Conservation (phyloP, 768 basidiomycete species). For the Boletellus ananas region DNA sequence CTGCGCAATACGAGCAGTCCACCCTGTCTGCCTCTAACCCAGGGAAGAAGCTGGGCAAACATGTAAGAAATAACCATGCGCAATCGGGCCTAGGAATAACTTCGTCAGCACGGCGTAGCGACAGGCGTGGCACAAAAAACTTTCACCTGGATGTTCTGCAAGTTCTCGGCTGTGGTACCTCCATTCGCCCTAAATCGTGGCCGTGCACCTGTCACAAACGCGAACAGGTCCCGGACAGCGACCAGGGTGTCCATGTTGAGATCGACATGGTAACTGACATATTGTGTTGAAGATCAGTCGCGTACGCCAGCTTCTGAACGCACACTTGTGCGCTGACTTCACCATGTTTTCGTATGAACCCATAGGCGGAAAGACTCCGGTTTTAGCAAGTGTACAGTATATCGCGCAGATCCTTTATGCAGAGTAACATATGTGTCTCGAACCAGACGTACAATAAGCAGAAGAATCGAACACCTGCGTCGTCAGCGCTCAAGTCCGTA, state of each 20-base stretch:
- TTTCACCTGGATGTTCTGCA: slow-evolving; percentile 91
- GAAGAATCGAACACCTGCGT: no score
- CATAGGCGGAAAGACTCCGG: no score
- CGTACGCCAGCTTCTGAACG: no score
- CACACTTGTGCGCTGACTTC: no score
- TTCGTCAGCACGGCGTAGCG: neutral
- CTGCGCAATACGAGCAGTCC: slow-evolving; percentile 94
- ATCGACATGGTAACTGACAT: slow-evolving; percentile 83
- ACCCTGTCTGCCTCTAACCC: slow-evolving; percentile 79
- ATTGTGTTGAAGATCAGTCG: no score
- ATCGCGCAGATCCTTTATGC: neutral
- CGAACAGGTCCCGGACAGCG: slow-evolving; percentile 79
- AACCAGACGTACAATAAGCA: no score
- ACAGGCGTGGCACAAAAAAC: neutral
- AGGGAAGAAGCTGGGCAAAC: slow-evolving; percentile 93
- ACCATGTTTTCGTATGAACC: no score
- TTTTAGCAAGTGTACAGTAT: no score
- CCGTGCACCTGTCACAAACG: slow-evolving; percentile 68
- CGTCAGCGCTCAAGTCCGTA: slow-evolving; percentile 39
- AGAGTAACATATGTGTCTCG: neutral
- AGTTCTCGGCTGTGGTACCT: slow-evolving; percentile 85
- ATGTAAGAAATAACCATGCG: slow-evolving; percentile 94
- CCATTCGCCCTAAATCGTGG: slow-evolving; percentile 85
- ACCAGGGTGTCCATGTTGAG: slow-evolving; percentile 95
- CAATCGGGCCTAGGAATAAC: slow-evolving; percentile 64